Percentiles rank a stretch among this genome's conserved stretches.
Evolutionary conservation across 1,284 basidiomycete genomes (phyloP).

Genomic region (Irpex lacteus): DNA sequence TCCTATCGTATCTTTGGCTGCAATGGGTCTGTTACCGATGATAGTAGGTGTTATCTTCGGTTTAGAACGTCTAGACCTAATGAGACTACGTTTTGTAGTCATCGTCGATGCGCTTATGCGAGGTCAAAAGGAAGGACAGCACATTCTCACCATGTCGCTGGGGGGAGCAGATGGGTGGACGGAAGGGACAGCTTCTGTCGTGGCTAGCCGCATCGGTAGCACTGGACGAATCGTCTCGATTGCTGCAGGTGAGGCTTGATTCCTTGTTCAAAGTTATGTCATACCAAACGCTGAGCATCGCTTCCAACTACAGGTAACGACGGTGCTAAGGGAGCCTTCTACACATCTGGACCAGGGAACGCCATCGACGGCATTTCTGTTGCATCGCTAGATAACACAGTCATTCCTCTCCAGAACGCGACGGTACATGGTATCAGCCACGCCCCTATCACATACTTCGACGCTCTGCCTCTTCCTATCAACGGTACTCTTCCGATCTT

Average conservation of each 20-base stretch:
- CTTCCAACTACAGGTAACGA: constrained; percentile 25
- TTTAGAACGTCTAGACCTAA: background rate
- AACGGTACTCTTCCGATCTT: constrained; percentile 37
- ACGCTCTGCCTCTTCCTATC: constrained; percentile 36
- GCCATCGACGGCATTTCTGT: constrained; percentile 49
- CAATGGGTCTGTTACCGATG: constrained; percentile 40
- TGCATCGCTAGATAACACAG: constrained; percentile 45
- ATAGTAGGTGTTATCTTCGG: constrained; percentile 31
- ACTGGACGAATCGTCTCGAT: constrained; percentile 53
- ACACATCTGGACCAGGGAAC: constrained; percentile 44
- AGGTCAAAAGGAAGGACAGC: constrained; percentile 46
- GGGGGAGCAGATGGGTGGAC: constrained; percentile 62
- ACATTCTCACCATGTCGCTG: constrained; percentile 64
- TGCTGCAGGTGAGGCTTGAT: constrained; percentile 34
- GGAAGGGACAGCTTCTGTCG: constrained; percentile 45
- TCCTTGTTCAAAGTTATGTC: background rate
- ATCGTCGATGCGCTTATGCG: constrained; percentile 47
- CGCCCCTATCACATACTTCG: constrained; percentile 41
- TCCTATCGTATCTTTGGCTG: constrained; percentile 54
- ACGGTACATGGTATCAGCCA: constrained; percentile 38
- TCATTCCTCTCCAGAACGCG: constrained; percentile 37
- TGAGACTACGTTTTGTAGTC: constrained; percentile 28
- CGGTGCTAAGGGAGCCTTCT: constrained; percentile 46
- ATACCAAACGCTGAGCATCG: background rate
- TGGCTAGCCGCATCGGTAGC: constrained; percentile 50